phyloP scores from a whole-genome alignment of 495 filamentous ascomycete genomes.

The Hypoxylon fuscum region DNA sequence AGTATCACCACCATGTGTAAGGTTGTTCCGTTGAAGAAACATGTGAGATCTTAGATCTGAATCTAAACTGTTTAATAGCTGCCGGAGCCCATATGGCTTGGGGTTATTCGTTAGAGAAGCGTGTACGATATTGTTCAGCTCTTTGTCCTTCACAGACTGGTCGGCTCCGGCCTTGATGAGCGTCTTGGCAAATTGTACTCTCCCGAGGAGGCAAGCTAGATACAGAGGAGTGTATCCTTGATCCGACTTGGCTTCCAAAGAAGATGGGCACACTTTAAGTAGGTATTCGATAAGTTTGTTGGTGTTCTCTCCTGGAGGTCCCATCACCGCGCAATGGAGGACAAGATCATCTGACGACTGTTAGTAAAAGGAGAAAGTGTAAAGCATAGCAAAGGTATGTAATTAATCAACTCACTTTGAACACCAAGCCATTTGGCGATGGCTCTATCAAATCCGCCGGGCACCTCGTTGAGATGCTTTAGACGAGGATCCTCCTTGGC shows the following conservation, averaged over 20 bases:
- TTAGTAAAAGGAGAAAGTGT: constrained; percentile 35
- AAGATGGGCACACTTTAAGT: constrained; percentile 63
- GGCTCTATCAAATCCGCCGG: constrained; percentile 66
- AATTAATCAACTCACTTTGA: constrained; percentile 57
- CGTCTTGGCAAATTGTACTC: constrained; percentile 61
- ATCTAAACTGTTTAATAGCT: constrained; percentile 64
- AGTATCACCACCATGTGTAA: constrained; percentile 46
- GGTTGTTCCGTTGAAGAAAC: constrained; percentile 51
- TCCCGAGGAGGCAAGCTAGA: constrained; percentile 62
- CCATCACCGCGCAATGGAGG: constrained; percentile 71
- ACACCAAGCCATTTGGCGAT: constrained; percentile 68
- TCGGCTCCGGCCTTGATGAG: constrained; percentile 72
- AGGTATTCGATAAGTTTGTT: constrained; percentile 69
- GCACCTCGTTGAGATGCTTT: constrained; percentile 60
- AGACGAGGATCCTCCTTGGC: constrained; percentile 63
- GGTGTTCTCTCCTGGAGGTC: constrained; percentile 46
- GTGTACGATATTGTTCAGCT: constrained; percentile 69
- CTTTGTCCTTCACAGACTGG: constrained; percentile 62
- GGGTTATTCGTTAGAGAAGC: constrained; percentile 52
- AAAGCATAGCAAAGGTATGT: constrained; percentile 25
- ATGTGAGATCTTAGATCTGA: constrained; percentile 50
- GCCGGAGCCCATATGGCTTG: constrained; percentile 43
- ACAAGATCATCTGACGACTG: constrained; percentile 62
- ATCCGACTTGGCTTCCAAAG: constrained; percentile 63
- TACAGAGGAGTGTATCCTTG: constrained; percentile 69